phyloP scores from a whole-genome alignment of 306 rosid species.

The Datisca glomerata region DNA sequence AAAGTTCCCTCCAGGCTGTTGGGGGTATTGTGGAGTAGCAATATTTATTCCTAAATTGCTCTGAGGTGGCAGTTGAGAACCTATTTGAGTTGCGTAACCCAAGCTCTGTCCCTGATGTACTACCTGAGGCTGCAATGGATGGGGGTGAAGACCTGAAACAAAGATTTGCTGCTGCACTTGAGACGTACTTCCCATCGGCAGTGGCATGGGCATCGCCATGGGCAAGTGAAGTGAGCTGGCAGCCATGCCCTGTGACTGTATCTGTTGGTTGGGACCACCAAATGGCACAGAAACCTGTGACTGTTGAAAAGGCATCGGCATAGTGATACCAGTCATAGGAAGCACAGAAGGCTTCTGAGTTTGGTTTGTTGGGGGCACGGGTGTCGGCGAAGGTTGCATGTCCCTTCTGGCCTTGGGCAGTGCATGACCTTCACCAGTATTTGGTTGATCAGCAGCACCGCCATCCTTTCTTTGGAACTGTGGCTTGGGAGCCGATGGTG shows the following conservation, averaged over 20 bases:
- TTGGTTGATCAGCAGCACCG: slow-evolving; percentile 35
- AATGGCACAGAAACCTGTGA: slow-evolving; percentile 57
- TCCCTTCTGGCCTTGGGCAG: slow-evolving; percentile 45
- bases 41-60: slow-evolving; percentile 49
- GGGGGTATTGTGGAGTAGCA: slow-evolving; percentile 44
- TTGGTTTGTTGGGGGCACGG: slow-evolving; percentile 41
- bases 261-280: slow-evolving; percentile 67
- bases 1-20: slow-evolving; percentile 73
- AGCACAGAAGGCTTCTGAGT: slow-evolving; percentile 50
- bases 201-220: slow-evolving; percentile 35
- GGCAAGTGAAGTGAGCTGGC: slow-evolving; percentile 59
- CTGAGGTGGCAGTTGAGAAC: slow-evolving; percentile 56
- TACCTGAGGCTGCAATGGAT: slow-evolving; percentile 67
- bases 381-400: slow-evolving; percentile 28
- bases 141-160: slow-evolving; percentile 60
- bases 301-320: slow-evolving; percentile 53
- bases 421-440: slow-evolving; percentile 30
- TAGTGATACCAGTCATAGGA: slow-evolving; percentile 53
- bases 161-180: slow-evolving; percentile 69
- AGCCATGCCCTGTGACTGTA: slow-evolving; percentile 69
- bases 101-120: slow-evolving; percentile 61
- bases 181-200: slow-evolving; percentile 55
- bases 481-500: slow-evolving; percentile 64
- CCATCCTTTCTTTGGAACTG: slow-evolving; percentile 55
- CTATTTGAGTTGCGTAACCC: slow-evolving; percentile 53